phyloP scores from a whole-genome alignment of 768 basidiomycete species.

The Trametes punicea region DNA sequence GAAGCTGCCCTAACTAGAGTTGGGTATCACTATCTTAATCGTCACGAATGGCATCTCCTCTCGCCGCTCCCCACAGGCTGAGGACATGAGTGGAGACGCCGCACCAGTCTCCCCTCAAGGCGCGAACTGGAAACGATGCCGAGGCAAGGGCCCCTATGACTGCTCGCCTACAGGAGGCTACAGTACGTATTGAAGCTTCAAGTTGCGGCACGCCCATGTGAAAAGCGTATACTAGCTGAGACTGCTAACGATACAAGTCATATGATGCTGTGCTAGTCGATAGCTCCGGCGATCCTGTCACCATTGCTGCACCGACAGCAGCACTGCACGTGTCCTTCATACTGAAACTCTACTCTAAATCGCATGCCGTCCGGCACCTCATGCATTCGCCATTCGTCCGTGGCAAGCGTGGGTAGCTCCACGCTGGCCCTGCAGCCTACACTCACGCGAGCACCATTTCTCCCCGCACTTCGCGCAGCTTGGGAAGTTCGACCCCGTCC shows the following conservation, averaged over 20 bases:
- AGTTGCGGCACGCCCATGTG: neutral
- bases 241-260: conserved; percentile 11
- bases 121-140: neutral
- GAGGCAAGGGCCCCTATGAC: neutral
- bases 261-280: neutral
- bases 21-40: too few species aligned
- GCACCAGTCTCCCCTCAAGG: too few species aligned
- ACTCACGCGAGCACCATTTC: conserved; percentile 32
- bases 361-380: neutral
- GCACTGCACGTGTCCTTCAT: neutral
- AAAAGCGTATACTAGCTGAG: neutral
- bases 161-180: neutral
- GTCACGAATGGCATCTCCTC: too few species aligned
- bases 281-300: conserved; percentile 10
- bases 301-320: neutral
- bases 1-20: too few species aligned
- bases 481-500: conserved; percentile 31
- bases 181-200: neutral
- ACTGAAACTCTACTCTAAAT: conserved; percentile 2
- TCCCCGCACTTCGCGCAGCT: conserved; percentile 32
- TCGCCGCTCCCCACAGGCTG: too few species aligned
- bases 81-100: too few species aligned
- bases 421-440: conserved; percentile 20
- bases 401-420: conserved; percentile 7
- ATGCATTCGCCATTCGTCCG: conserved; percentile 8